A percentile compares a stretch with the other conserved stretches of the same genome.
Evolutionary conservation across 2,329 filamentous ascomycete genomes (phyloP).

Genomic region (Cladobotryum mycophilum): DNA sequence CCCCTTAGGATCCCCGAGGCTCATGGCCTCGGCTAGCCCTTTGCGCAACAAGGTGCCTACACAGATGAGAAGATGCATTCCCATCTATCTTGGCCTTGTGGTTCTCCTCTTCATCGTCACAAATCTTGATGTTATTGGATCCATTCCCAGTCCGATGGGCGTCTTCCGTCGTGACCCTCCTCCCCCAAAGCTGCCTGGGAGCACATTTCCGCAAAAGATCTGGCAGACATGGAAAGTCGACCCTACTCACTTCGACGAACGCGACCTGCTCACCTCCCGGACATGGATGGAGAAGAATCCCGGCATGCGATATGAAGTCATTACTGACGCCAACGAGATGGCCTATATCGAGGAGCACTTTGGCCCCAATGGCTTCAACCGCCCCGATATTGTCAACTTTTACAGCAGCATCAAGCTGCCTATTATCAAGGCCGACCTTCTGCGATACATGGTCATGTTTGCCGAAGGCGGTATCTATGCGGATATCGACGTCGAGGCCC

Average conservation of each 20-base stretch:
- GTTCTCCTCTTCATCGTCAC: slow-evolving; percentile 41
- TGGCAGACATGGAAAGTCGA: slow-evolving; percentile 74
- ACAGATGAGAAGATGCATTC: slow-evolving; percentile 34
- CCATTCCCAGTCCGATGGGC: slow-evolving; percentile 19
- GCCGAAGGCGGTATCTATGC: slow-evolving; percentile 70
- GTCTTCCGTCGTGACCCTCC: slow-evolving; percentile 15
- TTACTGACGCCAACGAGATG: slow-evolving; percentile 63
- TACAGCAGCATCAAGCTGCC: slow-evolving; percentile 55
- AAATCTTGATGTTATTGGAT: slow-evolving; percentile 36
- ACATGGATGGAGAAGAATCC: slow-evolving; percentile 64
- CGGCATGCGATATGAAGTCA: slow-evolving; percentile 58
- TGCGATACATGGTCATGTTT: slow-evolving; percentile 65
- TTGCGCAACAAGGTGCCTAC: slow-evolving; percentile 12
- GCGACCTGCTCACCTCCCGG: slow-evolving; percentile 52
- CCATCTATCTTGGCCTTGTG: slow-evolving; percentile 39
- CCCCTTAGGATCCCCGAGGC: slow-evolving; percentile 31
- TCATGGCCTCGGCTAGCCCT: slow-evolving; percentile 28
- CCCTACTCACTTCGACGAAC: slow-evolving; percentile 58
- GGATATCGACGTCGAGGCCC: slow-evolving; percentile 38
- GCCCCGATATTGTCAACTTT: slow-evolving; percentile 58
- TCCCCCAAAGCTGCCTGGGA: slow-evolving; percentile 3
- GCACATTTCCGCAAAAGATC: slow-evolving; percentile 58
- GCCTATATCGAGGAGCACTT: slow-evolving; percentile 63
- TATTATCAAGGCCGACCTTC: slow-evolving; percentile 61
- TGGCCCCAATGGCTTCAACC: slow-evolving; percentile 57